phyloP scores from a whole-genome alignment of 495 filamentous ascomycete genomes.

The Talaromyces borbonicus region DNA sequence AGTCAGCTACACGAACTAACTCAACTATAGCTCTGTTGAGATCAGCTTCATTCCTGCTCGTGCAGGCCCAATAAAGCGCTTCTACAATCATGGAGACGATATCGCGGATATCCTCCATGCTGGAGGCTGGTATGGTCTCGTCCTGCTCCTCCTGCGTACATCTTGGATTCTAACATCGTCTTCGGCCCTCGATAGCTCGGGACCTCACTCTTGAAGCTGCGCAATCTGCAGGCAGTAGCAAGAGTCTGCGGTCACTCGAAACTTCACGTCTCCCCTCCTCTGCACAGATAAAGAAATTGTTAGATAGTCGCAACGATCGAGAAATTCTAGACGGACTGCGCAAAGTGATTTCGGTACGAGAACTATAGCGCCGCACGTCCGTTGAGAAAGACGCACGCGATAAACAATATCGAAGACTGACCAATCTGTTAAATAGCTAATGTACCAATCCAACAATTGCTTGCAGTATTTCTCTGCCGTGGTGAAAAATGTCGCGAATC shows the following conservation, averaged over 20 bases:
- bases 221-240: constrained; percentile 54
- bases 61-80: no score
- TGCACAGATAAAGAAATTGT: constrained; percentile 77
- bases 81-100: constrained; percentile 91
- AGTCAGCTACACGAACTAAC: no score
- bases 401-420: no score
- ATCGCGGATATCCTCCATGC: constrained; percentile 79
- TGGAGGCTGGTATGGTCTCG: constrained; percentile 68
- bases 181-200: constrained; percentile 54
- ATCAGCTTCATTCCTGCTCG: background rate
- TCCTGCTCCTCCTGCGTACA: background rate
- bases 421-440: constrained; percentile 51
- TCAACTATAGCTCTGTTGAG: no score
- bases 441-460: constrained; percentile 77
- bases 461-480: constrained; percentile 86
- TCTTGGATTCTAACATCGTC: background rate
- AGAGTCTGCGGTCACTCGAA: constrained; percentile 30
- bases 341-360: constrained; percentile 83
- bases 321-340: constrained; percentile 89
- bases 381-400: no score
- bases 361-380: no score
- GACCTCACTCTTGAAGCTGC: constrained; percentile 96
- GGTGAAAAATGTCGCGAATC: constrained; percentile 90
- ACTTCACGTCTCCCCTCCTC: constrained; percentile 37
- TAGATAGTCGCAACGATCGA: constrained; percentile 88